Conservation (phyloP, 306 rosid genomes). For the Dryas drummondii region DNA sequence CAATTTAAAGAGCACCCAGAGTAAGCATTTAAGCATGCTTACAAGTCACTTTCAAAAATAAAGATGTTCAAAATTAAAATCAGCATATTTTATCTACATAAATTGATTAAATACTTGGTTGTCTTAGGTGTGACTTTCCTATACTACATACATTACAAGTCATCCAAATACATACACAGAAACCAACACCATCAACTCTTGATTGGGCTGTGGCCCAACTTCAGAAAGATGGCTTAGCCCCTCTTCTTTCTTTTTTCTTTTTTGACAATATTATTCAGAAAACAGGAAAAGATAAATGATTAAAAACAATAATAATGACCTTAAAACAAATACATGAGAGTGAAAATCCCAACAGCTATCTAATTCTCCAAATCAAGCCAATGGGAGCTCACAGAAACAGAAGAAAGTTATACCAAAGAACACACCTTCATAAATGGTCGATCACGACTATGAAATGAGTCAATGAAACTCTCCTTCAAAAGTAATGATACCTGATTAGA, state of each 20-base stretch:
- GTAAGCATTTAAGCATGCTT: not conserved
- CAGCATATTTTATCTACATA: not conserved
- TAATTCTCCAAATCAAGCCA: not conserved
- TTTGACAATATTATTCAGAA: not conserved
- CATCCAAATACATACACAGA: not conserved
- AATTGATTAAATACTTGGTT: not conserved
- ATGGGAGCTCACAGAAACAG: slow-evolving; percentile 3
- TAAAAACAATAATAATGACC: not conserved
- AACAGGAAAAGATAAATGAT: not conserved
- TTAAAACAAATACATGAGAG: not conserved
- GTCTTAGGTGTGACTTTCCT: not conserved
- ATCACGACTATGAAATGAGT: slow-evolving; percentile 83
- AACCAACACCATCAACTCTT: not conserved
- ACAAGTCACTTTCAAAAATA: not conserved
- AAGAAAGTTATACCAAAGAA: slow-evolving; percentile 14
- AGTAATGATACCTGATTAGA: slow-evolving; percentile 82
- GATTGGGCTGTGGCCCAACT: not conserved
- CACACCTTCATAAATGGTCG: slow-evolving; percentile 95
- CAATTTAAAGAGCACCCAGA: slow-evolving; percentile 1
- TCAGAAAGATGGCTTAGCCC: not conserved
- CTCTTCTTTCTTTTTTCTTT: not conserved
- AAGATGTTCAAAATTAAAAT: not conserved
- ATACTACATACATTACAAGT: not conserved
- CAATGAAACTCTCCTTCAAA: slow-evolving; percentile 95
- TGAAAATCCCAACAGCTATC: too few species aligned